A percentile compares a stretch with the other conserved stretches of the same genome.
These are phyloP conservation scores for Penicillium sp. DNA, from an alignment of 2,329 filamentous ascomycete genomes.

Conservation along the genomic window DNA sequence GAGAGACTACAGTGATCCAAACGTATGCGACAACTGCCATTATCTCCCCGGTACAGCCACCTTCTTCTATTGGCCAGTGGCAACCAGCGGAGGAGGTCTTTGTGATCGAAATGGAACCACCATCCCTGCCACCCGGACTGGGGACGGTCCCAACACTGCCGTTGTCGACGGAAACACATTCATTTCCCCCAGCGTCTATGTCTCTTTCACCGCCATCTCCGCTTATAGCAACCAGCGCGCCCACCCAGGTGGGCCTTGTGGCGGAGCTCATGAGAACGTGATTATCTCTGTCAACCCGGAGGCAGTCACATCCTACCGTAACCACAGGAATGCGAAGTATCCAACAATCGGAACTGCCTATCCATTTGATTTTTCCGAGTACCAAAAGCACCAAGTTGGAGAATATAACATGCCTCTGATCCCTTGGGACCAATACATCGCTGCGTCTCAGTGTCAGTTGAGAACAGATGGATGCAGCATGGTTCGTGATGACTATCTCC, in stretches of 20 bases:
- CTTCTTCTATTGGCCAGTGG: conserved; percentile 28
- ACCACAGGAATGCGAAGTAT: conserved; percentile 25
- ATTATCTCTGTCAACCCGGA: conserved; percentile 20
- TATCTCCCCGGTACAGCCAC: conserved; percentile 23
- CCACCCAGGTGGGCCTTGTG: conserved; percentile 19
- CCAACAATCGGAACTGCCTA: conserved; percentile 21
- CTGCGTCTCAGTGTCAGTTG: conserved; percentile 21
- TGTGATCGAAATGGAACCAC: conserved; percentile 24
- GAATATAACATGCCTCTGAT: conserved; percentile 20
- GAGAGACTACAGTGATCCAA: conserved; percentile 15
- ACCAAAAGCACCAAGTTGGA: conserved; percentile 18
- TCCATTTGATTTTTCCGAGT: conserved; percentile 26
- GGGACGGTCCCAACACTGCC: conserved; percentile 20
- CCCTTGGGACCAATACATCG: conserved; percentile 24
- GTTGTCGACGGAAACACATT: conserved; percentile 21
- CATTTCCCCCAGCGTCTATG: conserved; percentile 22
- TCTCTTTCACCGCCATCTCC: conserved; percentile 26
- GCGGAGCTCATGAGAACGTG: conserved; percentile 16
- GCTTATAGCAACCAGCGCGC: conserved; percentile 22
- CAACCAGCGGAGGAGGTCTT: conserved; percentile 22
- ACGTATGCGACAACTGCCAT: conserved; percentile 23
- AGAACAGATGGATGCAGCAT: conserved; percentile 17
- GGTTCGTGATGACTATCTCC: conserved; percentile 24
- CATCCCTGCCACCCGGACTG: conserved; percentile 14
- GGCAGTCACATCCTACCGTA: conserved; percentile 17